A percentile compares a stretch with the other conserved stretches of the same genome.
Evolutionary conservation across 1,139 yeast species (phyloP).

Genomic region (Blastobotrys capitulatus): DNA sequence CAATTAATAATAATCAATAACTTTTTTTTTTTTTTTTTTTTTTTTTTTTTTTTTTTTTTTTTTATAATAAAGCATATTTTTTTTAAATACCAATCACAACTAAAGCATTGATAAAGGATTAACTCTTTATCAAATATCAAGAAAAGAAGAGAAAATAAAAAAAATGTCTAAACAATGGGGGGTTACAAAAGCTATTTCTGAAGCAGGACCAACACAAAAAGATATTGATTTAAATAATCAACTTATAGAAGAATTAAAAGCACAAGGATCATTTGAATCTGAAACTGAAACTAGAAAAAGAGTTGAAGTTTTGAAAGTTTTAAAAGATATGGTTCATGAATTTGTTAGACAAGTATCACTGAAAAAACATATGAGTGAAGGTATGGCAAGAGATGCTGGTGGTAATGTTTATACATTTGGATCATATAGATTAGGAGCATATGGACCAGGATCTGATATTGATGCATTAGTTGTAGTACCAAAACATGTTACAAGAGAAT

Average conservation of each 20-base stretch:
- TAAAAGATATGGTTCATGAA: slow-evolving; percentile 70
- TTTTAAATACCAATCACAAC: too few species aligned
- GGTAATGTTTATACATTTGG: slow-evolving; percentile 96
- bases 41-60: too few species aligned
- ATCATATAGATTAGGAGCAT: slow-evolving; percentile 88
- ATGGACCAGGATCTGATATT: slow-evolving; percentile 98
- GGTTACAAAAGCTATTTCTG: slow-evolving; percentile 85
- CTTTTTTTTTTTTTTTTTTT: too few species aligned
- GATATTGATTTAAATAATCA: slow-evolving; percentile 72
- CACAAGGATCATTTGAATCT: slow-evolving; percentile 84
- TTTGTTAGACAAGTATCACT: slow-evolving; percentile 79
- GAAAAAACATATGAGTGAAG: slow-evolving; percentile 87
- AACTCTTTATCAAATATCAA: too few species aligned
- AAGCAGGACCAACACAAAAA: slow-evolving; percentile 74
- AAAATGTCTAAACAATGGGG: slow-evolving; percentile 39
- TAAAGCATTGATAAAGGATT: too few species aligned
- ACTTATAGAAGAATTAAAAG: slow-evolving; percentile 70
- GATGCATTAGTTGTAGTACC: slow-evolving; percentile 96
- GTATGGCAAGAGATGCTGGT: slow-evolving; percentile 96
- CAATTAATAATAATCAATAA: too few species aligned
- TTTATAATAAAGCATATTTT: too few species aligned
- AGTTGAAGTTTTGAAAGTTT: slow-evolving; percentile 59
- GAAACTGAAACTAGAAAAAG: slow-evolving; percentile 76
- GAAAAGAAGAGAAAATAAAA: too few species aligned
- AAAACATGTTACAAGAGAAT: slow-evolving; percentile 85